phyloP scores from a whole-genome alignment of 495 filamentous ascomycete species.

The Barbatosphaeria neglecta region DNA sequence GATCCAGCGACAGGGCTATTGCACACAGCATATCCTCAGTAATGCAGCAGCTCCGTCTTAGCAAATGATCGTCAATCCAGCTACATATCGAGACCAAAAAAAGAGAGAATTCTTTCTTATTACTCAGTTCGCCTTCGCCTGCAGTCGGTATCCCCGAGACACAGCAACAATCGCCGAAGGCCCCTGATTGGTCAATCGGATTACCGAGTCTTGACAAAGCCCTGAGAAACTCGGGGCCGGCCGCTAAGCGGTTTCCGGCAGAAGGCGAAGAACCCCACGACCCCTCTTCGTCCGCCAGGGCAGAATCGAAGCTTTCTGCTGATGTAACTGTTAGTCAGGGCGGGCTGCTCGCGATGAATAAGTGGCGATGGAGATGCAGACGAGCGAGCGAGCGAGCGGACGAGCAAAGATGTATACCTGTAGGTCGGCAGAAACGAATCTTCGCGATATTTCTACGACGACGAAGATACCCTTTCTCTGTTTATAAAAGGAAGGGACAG shows the following conservation, averaged over 20 bases:
- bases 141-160: no score
- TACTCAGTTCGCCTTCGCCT: no score
- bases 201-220: background rate
- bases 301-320: no score
- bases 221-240: no score
- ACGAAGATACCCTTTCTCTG: background rate
- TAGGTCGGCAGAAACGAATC: no score
- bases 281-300: background rate
- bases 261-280: background rate
- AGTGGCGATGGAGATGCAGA: background rate
- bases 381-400: background rate
- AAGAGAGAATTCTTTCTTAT: no score
- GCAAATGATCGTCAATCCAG: background rate
- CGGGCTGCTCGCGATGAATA: background rate
- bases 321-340: slow-evolving; percentile 1
- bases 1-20: no score
- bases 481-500: background rate
- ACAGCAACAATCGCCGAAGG: no score
- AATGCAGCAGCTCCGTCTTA: background rate
- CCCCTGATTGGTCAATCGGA: background rate
- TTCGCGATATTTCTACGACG: slow-evolving; percentile 11
- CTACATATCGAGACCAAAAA: no score
- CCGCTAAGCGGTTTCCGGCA: background rate
- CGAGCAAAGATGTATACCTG: no score
- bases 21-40: no score